Percentiles rank a stretch among this genome's conserved stretches.
These are phyloP conservation scores for Amylocystis lapponica DNA, from an alignment of 768 basidiomycete genomes.

Conservation along the genomic window DNA sequence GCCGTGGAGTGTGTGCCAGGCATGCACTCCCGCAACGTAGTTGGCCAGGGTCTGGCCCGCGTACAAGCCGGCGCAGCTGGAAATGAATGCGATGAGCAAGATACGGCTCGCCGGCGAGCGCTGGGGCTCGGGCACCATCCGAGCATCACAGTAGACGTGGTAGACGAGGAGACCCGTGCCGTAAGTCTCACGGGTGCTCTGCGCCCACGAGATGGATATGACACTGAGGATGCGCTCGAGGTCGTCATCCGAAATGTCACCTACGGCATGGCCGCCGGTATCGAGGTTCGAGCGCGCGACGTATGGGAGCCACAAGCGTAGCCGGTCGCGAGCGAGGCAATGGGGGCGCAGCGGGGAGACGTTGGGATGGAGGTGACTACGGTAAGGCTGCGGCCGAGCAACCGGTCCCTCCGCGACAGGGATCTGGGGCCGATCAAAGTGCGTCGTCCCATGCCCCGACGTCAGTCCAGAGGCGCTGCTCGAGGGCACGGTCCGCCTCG, in stretches of 20 bases:
- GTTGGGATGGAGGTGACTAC: no score
- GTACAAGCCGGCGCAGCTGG: slow-evolving; percentile 23
- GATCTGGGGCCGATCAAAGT: not conserved
- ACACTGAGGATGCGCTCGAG: slow-evolving; percentile 2
- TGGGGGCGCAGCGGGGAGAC: slow-evolving; percentile 1
- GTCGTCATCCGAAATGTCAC: not conserved
- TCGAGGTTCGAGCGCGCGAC: not conserved
- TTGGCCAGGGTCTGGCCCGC: no score
- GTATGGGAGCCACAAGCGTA: not conserved
- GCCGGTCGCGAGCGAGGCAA: not conserved
- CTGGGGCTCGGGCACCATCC: slow-evolving; percentile 28
- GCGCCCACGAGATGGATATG: no score
- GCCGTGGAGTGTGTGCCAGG: slow-evolving; percentile 44
- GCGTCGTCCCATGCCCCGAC: not conserved
- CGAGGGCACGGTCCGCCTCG: not conserved
- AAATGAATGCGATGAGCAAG: slow-evolving; percentile 20
- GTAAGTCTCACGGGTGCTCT: slow-evolving; percentile 33
- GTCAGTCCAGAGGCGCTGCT: not conserved
- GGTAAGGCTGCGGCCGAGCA: no score
- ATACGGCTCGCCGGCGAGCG: slow-evolving; percentile 21
- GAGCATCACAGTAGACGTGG: no score
- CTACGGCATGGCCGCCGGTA: not conserved
- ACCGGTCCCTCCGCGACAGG: no score
- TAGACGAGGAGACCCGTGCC: slow-evolving; percentile 31
- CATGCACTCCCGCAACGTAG: slow-evolving; percentile 32